Percentiles rank a stretch among this genome's conserved stretches.
Evolutionary conservation across 2,329 filamentous ascomycete species (phyloP).

Genomic region (Plenodomus biglobosus): DNA sequence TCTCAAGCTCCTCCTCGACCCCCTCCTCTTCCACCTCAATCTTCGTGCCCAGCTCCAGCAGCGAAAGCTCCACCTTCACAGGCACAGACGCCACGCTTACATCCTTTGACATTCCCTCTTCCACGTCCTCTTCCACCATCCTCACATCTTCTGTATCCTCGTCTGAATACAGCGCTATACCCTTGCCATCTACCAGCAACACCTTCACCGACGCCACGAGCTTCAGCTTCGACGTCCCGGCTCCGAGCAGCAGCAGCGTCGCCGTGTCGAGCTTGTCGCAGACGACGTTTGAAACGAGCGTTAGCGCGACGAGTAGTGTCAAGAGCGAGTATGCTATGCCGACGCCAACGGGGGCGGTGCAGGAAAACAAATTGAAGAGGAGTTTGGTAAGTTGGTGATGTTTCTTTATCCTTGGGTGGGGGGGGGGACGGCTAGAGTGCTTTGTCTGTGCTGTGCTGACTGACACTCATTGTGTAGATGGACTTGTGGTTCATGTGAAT

Average conservation of each 20-base stretch:
- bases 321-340: constrained; percentile 4
- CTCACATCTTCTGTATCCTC: neutral
- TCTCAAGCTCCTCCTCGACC: neutral
- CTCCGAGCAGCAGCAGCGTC: neutral
- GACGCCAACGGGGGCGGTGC: constrained; percentile 1
- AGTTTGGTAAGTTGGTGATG: constrained; percentile 4
- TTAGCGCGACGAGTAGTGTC: constrained; percentile 3
- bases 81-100: neutral
- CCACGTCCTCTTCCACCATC: neutral
- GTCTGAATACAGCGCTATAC: neutral
- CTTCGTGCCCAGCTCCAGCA: neutral
- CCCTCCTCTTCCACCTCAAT: neutral
- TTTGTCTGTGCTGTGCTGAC: no score
- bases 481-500: constrained; percentile 13
- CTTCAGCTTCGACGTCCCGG: constrained; percentile 1
- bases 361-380: neutral
- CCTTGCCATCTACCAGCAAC: neutral
- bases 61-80: neutral
- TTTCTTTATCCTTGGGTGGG: neutral
- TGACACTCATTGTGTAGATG: constrained; percentile 12
- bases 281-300: constrained; percentile 12
- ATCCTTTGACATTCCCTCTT: neutral
- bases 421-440: no score
- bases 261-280: neutral
- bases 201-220: constrained; percentile 1